Percentiles rank a stretch among this genome's conserved stretches.
Conservation (phyloP, 495 filamentous ascomycete genomes). For the Umbilicaria muhlenbergii region DNA sequence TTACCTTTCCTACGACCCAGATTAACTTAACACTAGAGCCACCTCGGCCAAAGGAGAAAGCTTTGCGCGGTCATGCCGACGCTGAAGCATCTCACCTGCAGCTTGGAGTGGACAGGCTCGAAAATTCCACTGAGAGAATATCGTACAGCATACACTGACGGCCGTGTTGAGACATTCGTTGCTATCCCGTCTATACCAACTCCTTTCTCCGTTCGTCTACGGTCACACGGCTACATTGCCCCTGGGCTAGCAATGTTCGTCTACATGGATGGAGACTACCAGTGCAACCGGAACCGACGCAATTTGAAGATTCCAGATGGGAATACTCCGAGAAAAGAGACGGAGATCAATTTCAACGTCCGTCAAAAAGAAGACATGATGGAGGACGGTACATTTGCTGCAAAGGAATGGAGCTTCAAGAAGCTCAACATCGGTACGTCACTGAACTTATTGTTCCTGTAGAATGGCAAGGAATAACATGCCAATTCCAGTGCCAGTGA, state of each 20-base stretch:
- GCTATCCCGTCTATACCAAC: slow-evolving; percentile 19
- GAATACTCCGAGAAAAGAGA: slow-evolving; percentile 3
- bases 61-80: slow-evolving; percentile 20
- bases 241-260: slow-evolving; percentile 31
- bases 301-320: slow-evolving; percentile 16
- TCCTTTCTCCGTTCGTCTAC: slow-evolving; percentile 26
- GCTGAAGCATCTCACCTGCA: slow-evolving; percentile 28
- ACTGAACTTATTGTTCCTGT: neutral
- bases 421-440: slow-evolving; percentile 23
- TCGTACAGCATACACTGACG: slow-evolving; percentile 25
- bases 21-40: too few species aligned
- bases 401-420: slow-evolving; percentile 27
- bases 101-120: slow-evolving; percentile 21
- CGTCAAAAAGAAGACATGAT: slow-evolving; percentile 29
- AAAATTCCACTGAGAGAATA: slow-evolving; percentile 24
- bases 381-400: slow-evolving; percentile 21
- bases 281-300: slow-evolving; percentile 30
- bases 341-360: slow-evolving; percentile 23
- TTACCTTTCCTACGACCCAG: too few species aligned
- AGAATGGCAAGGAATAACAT: neutral
- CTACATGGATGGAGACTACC: slow-evolving; percentile 32
- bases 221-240: slow-evolving; percentile 25
- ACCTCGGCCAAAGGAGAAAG: too few species aligned
- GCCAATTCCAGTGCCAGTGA: too few species aligned
- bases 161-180: slow-evolving; percentile 28